Evolutionary conservation across 352 stramenopile genomes (phyloP).

Genomic region (Pythium coloratum): DNA sequence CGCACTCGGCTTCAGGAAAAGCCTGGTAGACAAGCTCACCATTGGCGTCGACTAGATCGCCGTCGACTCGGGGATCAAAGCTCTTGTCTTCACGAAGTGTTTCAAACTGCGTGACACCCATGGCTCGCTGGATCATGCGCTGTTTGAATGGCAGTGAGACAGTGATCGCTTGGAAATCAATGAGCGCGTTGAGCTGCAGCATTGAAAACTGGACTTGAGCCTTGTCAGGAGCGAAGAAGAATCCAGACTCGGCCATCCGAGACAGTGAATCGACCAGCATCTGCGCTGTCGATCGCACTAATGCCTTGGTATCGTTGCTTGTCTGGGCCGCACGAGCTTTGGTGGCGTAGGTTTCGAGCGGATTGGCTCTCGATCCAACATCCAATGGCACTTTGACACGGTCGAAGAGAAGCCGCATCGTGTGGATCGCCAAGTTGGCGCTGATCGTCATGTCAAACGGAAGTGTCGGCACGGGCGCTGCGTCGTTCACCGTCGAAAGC

Average conservation of each 20-base stretch:
- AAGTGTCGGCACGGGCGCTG: neutral
- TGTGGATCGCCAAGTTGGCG: conserved; percentile 25
- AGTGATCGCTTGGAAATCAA: conserved; percentile 20
- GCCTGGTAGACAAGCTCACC: conserved; percentile 21
- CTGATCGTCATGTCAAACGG: conserved; percentile 18
- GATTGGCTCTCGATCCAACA: conserved; percentile 8
- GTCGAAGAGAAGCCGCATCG: conserved; percentile 10
- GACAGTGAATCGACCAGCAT: conserved; percentile 16
- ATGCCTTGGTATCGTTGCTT: neutral
- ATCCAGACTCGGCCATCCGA: conserved; percentile 12
- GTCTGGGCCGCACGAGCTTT: neutral
- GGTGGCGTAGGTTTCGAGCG: conserved; percentile 6
- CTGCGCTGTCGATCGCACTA: conserved; percentile 7
- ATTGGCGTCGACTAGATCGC: conserved; percentile 5
- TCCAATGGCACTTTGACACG: conserved; percentile 13
- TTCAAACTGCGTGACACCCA: conserved; percentile 14
- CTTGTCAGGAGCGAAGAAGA: conserved; percentile 9
- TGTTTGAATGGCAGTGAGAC: conserved; percentile 19
- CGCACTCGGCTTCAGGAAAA: conserved; percentile 14
- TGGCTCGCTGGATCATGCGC: conserved; percentile 3
- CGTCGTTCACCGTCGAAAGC: neutral
- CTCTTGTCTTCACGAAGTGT: conserved; percentile 11
- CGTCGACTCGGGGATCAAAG: conserved; percentile 1
- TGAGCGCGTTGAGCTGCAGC: neutral
- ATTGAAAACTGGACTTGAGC: conserved; percentile 14